Percentiles rank a stretch among this genome's conserved stretches.
Conservation (phyloP, 306 rosid species). For the Begonia masoniana region DNA sequence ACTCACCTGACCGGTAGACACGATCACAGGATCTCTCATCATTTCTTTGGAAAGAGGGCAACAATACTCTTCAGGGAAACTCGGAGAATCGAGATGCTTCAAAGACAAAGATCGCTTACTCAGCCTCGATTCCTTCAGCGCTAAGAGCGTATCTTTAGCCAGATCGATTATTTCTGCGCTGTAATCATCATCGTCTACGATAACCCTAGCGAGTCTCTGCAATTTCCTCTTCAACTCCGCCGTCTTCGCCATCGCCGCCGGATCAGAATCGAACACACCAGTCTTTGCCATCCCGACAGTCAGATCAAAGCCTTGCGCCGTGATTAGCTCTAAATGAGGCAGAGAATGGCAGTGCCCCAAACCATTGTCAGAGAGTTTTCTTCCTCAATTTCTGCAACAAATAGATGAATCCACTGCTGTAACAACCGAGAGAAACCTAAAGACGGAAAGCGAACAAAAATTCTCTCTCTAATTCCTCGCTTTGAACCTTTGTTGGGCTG, state of each 20-base stretch:
- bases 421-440: no score
- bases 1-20: conserved; percentile 79
- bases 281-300: conserved; percentile 53
- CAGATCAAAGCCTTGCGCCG: neutral
- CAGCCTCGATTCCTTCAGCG: conserved; percentile 50
- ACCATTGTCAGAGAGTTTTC: no score
- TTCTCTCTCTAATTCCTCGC: no score
- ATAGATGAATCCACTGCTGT: no score
- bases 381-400: no score
- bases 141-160: conserved; percentile 38
- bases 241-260: conserved; percentile 29
- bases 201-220: conserved; percentile 44
- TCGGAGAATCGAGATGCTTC: conserved; percentile 24
- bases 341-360: no score
- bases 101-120: conserved; percentile 36
- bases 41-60: conserved; percentile 80
- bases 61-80: conserved; percentile 57
- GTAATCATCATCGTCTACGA: conserved; percentile 54
- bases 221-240: conserved; percentile 70
- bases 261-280: conserved; percentile 47
- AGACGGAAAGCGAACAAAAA: no score
- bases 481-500: no score
- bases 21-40: conserved; percentile 92
- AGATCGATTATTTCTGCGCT: conserved; percentile 42
- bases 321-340: no score